phyloP scores from a whole-genome alignment of 2,329 filamentous ascomycete species.

The Leptographium flavum region DNA sequence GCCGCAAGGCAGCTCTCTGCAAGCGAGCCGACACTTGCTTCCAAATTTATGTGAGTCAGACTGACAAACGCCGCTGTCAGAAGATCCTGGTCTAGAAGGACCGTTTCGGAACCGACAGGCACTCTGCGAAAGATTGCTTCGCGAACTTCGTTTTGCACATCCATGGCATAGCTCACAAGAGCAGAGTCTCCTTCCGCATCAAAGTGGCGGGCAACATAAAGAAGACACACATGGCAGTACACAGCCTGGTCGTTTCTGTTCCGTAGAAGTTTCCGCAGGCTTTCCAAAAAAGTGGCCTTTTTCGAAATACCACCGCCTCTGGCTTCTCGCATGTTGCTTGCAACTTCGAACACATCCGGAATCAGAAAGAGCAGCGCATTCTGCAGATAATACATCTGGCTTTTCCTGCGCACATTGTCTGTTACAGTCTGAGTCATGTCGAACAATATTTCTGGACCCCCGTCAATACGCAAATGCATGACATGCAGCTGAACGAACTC shows the following conservation, averaged over 20 bases:
- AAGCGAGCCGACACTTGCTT: slow-evolving; percentile 41
- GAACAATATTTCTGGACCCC: slow-evolving; percentile 51
- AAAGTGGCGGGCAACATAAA: slow-evolving; percentile 51
- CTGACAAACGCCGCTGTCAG: slow-evolving; percentile 55
- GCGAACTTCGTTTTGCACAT: slow-evolving; percentile 54
- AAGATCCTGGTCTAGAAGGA: slow-evolving; percentile 45
- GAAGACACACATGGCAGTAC: slow-evolving; percentile 48
- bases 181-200: slow-evolving; percentile 43
- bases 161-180: slow-evolving; percentile 51
- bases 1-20: slow-evolving; percentile 40
- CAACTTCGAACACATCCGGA: slow-evolving; percentile 56
- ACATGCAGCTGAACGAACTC: slow-evolving; percentile 53
- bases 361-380: slow-evolving; percentile 47
- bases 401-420: slow-evolving; percentile 41
- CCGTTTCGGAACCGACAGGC: slow-evolving; percentile 29
- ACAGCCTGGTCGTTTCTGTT: slow-evolving; percentile 53
- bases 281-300: slow-evolving; percentile 51
- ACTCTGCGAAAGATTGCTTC: slow-evolving; percentile 49
- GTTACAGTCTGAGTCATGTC: slow-evolving; percentile 51
- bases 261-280: slow-evolving; percentile 45
- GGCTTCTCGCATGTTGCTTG: slow-evolving; percentile 50
- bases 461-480: slow-evolving; percentile 46
- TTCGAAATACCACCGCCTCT: slow-evolving; percentile 49
- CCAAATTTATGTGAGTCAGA: slow-evolving; percentile 46
- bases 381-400: slow-evolving; percentile 47